These are phyloP conservation scores for Phlebiopsis gigantea DNA, from an alignment of 768 basidiomycete species.

Conservation along the genomic window DNA sequence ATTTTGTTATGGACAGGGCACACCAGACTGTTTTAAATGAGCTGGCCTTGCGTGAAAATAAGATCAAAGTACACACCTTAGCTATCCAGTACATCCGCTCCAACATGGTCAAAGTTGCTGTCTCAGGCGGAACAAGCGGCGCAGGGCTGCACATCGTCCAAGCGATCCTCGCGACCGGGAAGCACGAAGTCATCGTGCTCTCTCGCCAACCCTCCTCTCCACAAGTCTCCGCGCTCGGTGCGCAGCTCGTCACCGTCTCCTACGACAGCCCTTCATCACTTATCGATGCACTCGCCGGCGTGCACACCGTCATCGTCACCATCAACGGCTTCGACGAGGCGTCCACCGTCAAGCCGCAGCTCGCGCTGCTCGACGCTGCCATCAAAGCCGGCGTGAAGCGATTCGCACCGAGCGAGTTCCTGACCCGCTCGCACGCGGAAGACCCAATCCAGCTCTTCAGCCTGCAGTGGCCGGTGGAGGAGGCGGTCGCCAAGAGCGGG, in stretches of 20 bases:
- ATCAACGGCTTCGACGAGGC: neutral
- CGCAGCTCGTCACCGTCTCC: conserved; percentile 1
- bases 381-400: conserved; percentile 7
- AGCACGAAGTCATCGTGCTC: conserved; percentile 6
- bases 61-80: too few relatives aligned
- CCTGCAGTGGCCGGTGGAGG: neutral
- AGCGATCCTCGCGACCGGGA: neutral
- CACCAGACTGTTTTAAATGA: too few relatives aligned
- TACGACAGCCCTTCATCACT: conserved; percentile 2
- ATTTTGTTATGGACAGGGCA: too few relatives aligned
- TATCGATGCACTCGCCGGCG: conserved; percentile 4
- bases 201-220: conserved; percentile 1
- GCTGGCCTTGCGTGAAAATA: too few relatives aligned
- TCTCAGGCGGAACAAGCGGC: conserved; percentile 2
- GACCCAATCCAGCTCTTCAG: neutral
- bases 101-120: conserved; percentile 10
- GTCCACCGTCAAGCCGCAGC: neutral
- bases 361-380: conserved; percentile 8
- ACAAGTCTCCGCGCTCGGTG: neutral
- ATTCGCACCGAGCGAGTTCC: conserved; percentile 10
- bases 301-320: conserved; percentile 11
- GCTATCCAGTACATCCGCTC: too few relatives aligned
- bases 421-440: neutral
- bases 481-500: neutral
- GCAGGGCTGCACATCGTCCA: conserved; percentile 3